These are phyloP conservation scores for Kwoniella botswanensis DNA, from an alignment of 768 basidiomycete species.

Conservation along the genomic window DNA sequence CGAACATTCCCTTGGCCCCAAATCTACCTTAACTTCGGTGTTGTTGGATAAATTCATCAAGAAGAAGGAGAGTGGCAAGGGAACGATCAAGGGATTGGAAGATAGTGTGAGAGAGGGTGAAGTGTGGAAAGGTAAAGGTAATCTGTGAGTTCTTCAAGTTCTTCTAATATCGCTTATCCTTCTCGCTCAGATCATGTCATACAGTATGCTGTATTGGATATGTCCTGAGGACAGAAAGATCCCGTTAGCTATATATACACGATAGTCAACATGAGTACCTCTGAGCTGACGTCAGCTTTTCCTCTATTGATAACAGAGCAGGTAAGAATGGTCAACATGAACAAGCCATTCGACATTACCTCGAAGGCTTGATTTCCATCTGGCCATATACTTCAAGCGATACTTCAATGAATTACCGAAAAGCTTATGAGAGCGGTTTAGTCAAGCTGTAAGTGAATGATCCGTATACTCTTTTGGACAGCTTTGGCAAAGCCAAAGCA, in stretches of 20 bases:
- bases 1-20: background rate
- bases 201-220: background rate
- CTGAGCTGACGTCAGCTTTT: background rate
- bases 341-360: constrained; percentile 8
- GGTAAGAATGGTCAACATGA: background rate
- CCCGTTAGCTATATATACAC: too few species aligned
- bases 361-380: background rate
- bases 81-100: background rate
- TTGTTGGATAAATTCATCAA: background rate
- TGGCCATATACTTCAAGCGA: constrained; percentile 4
- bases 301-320: background rate
- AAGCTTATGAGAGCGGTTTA: background rate
- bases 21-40: too few species aligned
- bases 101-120: constrained; percentile 1
- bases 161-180: background rate
- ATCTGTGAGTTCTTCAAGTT: constrained; percentile 15
- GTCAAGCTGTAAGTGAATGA: background rate
- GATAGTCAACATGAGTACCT: background rate
- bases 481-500: too few species aligned
- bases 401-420: background rate
- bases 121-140: constrained; percentile 12
- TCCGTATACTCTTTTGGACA: background rate
- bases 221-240: background rate
- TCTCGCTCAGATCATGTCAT: background rate
- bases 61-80: background rate